Evolutionary conservation across 129 eudicot genomes (phyloP), one percentile per base, ranked within the genome.

Genomic region (Lactuca sativa): DNA sequence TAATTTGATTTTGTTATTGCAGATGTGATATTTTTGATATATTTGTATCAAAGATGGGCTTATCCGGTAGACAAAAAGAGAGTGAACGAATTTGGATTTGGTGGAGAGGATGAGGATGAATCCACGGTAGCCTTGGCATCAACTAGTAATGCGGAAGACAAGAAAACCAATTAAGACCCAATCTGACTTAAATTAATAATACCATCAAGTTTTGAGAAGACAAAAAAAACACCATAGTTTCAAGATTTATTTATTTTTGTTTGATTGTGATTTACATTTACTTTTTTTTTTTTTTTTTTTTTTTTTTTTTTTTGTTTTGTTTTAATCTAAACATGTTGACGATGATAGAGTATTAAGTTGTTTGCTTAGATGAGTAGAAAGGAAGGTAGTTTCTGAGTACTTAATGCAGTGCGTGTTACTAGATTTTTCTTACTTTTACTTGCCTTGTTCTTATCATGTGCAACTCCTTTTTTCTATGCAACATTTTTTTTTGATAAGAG

Each of bases 31-130:
- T 92, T 92, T 54, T 70, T 92, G 86, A 92, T 92, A 81, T 84
- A 84, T 62, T 72, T 92, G 31, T 92, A 92, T 70, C 98, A 92
- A 83, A 81, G 98, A 78, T 92, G 96, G 96, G 62, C 75, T 1
- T 92, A 92, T 72, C 98, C 98, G 7, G 98, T 92, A 25, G 98
- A 92, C 86, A 81, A 77, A 73, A 92, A 92, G 83, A 80, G 98
- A 21, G 98, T 92, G 56, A 92, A 92, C 38, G 98, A 92, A 71
- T 92, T 92, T 75, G 98, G 98, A 36, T 92, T 92, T 73, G 96
- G 83, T 49, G 96, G 88, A 44, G 97, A 88, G 77, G 95, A 91
- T 59, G 84, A 60, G 37, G 90, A 86, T 66, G 88, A 75, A 74
- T 63, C 84, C 6, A 12, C 81, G 0, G 60, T 51, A 9, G 72